Evolutionary conservation across 768 basidiomycete genomes (phyloP), one percentile per base, ranked within the genome.

Genomic region (Boletus coccyginus): DNA sequence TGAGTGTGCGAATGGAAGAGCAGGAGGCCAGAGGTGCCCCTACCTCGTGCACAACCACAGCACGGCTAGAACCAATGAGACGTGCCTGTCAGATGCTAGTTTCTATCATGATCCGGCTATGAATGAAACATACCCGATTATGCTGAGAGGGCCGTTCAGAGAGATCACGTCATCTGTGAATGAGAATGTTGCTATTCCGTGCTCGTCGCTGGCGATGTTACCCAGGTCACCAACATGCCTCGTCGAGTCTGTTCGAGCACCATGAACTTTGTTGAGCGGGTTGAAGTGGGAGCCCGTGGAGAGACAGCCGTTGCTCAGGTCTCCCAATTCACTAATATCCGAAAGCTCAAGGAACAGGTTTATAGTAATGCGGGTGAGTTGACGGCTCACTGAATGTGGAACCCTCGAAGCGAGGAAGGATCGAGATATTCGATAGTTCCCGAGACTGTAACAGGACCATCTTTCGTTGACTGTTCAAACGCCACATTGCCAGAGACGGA

Each of bases 221-320:
- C 91, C 91, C 58, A 89, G 67, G 62, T 89, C 87, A 1, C 91
- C 91, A 31, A 88, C 83, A 69, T 92, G 91, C 55, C 90, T 77
- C 51, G 68, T 69, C 5, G 61, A 55, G 62, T 83, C 81, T 10
- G 70, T 68, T 11, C 80, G 87, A 5, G 79, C 86, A 54, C 90
- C 90, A 61, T 93, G 92, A 11, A 73, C 80, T 55, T 79, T 77
- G 19, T 72, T 75, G 70, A 77, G 79, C 0, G 89, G 89, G 74
- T 93, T 92, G 78, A 84, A 93, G 71, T 93, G 91, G 35, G 84
- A 61, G 3, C 89, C 88, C 35, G 90, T 80, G 19, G 88, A 87
- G 9, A 74, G 38, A 66, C 89, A 90, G 2, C 86, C 89, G n/a
- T 74, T 68, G 27, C 78, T 80, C 58, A 85, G 69, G 71, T 93